phyloP scores from a whole-genome alignment of 352 stramenopile species.

The Globisporangium nagaii region DNA sequence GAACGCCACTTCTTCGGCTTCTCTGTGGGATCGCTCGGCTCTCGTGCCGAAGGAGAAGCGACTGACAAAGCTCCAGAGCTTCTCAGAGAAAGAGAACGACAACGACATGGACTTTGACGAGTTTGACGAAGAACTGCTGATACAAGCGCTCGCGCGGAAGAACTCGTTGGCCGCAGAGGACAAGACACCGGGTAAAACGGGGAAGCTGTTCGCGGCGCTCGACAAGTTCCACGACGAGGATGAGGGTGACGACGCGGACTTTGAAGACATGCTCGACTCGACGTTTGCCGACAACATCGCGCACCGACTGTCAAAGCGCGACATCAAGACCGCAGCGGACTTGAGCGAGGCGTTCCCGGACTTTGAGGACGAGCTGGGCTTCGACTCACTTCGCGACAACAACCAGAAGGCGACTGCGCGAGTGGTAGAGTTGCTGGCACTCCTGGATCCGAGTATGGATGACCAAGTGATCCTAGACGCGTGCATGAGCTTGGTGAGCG shows the following conservation, averaged over 20 bases:
- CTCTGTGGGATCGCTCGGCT: conserved; percentile 53
- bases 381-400: conserved; percentile 65
- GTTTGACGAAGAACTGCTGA: conserved; percentile 58
- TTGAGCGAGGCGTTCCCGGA: conserved; percentile 38
- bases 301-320: conserved; percentile 6
- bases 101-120: conserved; percentile 61
- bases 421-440: conserved; percentile 67
- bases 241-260: conserved; percentile 12
- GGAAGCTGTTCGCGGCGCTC: background rate
- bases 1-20: background rate
- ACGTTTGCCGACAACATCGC: background rate
- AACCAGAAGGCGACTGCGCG: conserved; percentile 74
- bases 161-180: conserved; percentile 15
- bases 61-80: conserved; percentile 63
- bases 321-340: conserved; percentile 7
- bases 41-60: conserved; percentile 59
- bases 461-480: conserved; percentile 82
- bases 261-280: conserved; percentile 12
- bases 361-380: conserved; percentile 82
- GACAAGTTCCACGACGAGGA: conserved; percentile 13
- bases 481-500: conserved; percentile 59
- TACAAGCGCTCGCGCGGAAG: conserved; percentile 39
- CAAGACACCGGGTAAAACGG: background rate
- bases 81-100: conserved; percentile 60
- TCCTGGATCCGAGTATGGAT: conserved; percentile 83